Percentiles rank a stretch among this genome's conserved stretches.
Evolutionary conservation across 805 yeast species (phyloP).

Genomic region (Starmerella roubikii): DNA sequence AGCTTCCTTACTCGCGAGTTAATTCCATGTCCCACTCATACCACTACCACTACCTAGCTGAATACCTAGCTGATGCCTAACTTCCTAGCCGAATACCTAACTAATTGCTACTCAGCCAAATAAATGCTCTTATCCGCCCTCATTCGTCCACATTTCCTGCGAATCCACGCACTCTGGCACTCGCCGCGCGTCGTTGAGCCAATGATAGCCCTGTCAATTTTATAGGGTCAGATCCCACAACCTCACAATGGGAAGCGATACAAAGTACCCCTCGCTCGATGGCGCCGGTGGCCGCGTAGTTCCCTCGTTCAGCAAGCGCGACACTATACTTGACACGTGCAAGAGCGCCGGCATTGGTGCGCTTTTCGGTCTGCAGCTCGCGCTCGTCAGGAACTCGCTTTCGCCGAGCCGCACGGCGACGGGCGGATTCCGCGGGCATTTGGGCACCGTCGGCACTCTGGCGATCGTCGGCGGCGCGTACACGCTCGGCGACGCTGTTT

Average conservation of each 20-base stretch:
- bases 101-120: no score
- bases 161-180: no score
- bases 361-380: conserved; percentile 38
- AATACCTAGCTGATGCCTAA: no score
- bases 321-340: conserved; percentile 38
- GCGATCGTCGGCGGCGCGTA: conserved; percentile 41
- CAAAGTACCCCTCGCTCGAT: conserved; percentile 18
- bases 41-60: no score
- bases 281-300: conserved; percentile 25
- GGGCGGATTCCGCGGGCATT: conserved; percentile 22
- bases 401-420: conserved; percentile 23
- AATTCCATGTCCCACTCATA: no score
- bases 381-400: conserved; percentile 29
- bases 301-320: conserved; percentile 40
- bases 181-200: no score
- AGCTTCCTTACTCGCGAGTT: no score
- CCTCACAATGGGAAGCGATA: conserved; percentile 12
- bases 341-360: conserved; percentile 34
- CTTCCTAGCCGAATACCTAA: no score
- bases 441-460: conserved; percentile 21
- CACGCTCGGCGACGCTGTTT: conserved; percentile 31
- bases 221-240: no score
- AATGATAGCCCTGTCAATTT: no score
- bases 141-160: no score
- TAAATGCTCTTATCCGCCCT: no score